Evolutionary conservation across 225 moss, liverwort and hornwort genomes (phyloP), one percentile per base, ranked within the genome.

Genomic region (Lunularia cruciata): DNA sequence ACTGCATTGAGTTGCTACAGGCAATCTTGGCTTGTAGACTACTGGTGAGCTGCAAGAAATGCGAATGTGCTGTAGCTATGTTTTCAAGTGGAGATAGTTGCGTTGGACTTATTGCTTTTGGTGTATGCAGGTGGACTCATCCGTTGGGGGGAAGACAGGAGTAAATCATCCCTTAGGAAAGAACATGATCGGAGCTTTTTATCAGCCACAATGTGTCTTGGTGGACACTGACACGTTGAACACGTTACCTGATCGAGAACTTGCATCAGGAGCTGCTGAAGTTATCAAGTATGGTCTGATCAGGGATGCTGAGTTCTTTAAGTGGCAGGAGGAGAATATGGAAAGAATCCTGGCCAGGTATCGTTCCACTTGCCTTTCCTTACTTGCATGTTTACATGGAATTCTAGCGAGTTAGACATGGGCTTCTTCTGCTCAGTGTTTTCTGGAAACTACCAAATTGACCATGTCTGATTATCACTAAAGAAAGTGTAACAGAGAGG

Each of bases 171-270:
- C 91, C 4, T 66, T 91, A 8, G 98, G 98, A 31, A 99, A 99
- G 84, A 99, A 99, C 22, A 89, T 99, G 93, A 99, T 99, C 46
- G 98, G 98, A 30, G 93, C 98, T 28, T 99, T 99, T 76, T 99
- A 65, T 72, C 98, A 99, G 75, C 98, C 98, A 4, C 91, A 93
- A 73, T 89, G 91, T 72, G 93, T 99, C 47, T 80, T 99, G 60
- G 85, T 91, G 13, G 98, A 99, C 69, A 93, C 98, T 0, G 86
- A 93, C 26, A 93, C 91, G 39, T 83, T 99, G 34, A 78, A 81
- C 67, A 99, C 93, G 19, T 82, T 99, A 45, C 93, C 93, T 4
- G 89, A 91, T 27, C 83, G 85, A 54, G 93, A 93, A 75, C 83
- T 99, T 45, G 89, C 89, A 30, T 93, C 98, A 1, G 98, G 98